Evolutionary conservation across 164 flowering plant genomes (phyloP).

Genomic region (Saururus chinensis): DNA sequence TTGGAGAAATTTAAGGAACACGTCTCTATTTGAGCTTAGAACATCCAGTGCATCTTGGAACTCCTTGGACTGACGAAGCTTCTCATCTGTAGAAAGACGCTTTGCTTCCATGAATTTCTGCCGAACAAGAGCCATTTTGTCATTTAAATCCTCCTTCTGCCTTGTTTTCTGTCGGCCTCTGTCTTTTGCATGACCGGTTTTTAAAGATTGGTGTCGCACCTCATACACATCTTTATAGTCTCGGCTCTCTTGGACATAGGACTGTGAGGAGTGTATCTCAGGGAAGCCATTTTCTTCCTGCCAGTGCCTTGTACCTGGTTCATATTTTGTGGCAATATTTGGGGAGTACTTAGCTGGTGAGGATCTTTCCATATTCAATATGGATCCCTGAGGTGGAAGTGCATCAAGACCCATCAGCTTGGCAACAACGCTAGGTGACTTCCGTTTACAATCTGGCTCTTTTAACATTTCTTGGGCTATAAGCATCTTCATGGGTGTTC

Average conservation of each 20-base stretch:
- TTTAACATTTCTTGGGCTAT: slow-evolving; percentile 88
- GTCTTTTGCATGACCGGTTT: slow-evolving; percentile 19
- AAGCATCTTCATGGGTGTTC: slow-evolving; percentile 92
- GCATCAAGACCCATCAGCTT: slow-evolving; percentile 95
- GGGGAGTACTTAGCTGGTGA: slow-evolving; percentile 26
- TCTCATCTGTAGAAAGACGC: slow-evolving; percentile 67
- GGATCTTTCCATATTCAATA: slow-evolving; percentile 27
- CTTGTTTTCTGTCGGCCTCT: slow-evolving; percentile 31
- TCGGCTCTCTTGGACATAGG: slow-evolving; percentile 17
- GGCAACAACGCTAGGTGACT: slow-evolving; percentile 79
- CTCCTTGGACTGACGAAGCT: slow-evolving; percentile 68
- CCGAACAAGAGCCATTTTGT: slow-evolving; percentile 74
- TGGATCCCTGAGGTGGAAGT: slow-evolving; percentile 44
- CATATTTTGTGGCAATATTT: slow-evolving; percentile 21
- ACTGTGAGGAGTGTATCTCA: slow-evolving; percentile 21
- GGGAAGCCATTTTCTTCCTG: slow-evolving; percentile 25
- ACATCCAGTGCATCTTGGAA: slow-evolving; percentile 87
- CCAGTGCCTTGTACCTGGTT: slow-evolving; percentile 25
- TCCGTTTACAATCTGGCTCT: slow-evolving; percentile 48
- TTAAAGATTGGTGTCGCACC: slow-evolving; percentile 44
- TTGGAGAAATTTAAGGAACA: slow-evolving; percentile 70
- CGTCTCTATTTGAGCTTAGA: slow-evolving; percentile 64
- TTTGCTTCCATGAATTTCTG: slow-evolving; percentile 88
- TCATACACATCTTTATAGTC: slow-evolving; percentile 60
- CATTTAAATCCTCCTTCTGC: slow-evolving; percentile 26